Conservation (phyloP, 352 stramenopile species). For the Pythium monospermum region DNA sequence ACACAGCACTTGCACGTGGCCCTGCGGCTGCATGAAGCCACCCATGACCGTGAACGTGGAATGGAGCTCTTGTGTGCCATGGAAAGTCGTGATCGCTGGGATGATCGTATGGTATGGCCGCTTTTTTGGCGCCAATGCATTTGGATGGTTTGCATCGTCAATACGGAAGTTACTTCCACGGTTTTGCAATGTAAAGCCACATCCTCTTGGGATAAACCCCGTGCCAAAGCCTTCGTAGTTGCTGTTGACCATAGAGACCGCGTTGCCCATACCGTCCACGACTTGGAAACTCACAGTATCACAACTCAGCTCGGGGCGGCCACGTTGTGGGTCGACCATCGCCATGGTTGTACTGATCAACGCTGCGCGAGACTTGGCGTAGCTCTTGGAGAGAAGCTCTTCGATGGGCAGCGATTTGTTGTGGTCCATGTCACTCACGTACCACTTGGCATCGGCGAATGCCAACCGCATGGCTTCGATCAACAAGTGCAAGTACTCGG, state of each 20-base stretch:
- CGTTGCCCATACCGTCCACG: conserved; percentile 93
- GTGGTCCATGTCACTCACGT: conserved; percentile 76
- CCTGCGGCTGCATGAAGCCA: conserved; percentile 96
- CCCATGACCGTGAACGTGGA: conserved; percentile 90
- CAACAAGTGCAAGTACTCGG: conserved; percentile 83
- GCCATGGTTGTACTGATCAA: conserved; percentile 40
- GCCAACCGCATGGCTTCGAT: conserved; percentile 92
- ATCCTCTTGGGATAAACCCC: conserved; percentile 89
- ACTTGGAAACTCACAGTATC: conserved; percentile 96
- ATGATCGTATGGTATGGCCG: conserved; percentile 99
- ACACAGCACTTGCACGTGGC: conserved; percentile 93
- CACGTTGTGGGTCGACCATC: conserved; percentile 47
- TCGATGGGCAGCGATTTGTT: conserved; percentile 49
- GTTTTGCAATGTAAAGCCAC: conserved; percentile 97
- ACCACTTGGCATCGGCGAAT: conserved; percentile 91
- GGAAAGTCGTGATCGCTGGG: conserved; percentile 89
- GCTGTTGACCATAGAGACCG: conserved; percentile 97
- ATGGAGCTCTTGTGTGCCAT: conserved; percentile 84
- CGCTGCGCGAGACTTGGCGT: conserved; percentile 49
- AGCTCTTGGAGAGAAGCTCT: conserved; percentile 75
- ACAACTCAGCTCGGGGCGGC: conserved; percentile 58
- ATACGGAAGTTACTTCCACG: conserved; percentile 93
- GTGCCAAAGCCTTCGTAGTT: conserved; percentile 98
- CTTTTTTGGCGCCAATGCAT: conserved; percentile 89
- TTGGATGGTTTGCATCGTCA: conserved; percentile 81